A percentile compares a stretch with the other conserved stretches of the same genome.
These are phyloP conservation scores for Stachybotrys chartarum DNA, from an alignment of 2,329 filamentous ascomycete genomes.

Conservation along the genomic window DNA sequence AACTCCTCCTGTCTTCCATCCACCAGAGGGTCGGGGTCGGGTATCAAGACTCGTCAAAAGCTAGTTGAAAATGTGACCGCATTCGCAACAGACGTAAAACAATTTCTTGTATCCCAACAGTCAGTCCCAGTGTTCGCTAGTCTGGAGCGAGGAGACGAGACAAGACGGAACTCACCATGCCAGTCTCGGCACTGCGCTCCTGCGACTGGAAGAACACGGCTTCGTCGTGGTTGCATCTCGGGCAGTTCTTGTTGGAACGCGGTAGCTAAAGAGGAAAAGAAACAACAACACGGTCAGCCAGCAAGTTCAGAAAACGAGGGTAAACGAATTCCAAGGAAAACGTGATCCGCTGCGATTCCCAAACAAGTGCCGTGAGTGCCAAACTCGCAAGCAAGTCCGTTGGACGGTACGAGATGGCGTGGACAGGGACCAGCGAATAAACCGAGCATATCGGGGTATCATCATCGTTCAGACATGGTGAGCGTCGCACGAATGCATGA, in stretches of 20 bases:
- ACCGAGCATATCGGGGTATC: neutral
- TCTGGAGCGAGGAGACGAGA: neutral
- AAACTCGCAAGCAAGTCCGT: neutral
- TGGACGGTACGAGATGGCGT: no score
- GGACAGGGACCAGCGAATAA: neutral
- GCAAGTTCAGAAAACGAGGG: slow-evolving; percentile 18
- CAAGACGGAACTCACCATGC: slow-evolving; percentile 67
- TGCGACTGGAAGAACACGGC: slow-evolving; percentile 99
- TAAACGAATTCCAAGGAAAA: slow-evolving; percentile 19
- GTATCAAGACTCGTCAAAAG: neutral
- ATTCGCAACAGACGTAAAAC: slow-evolving; percentile 90
- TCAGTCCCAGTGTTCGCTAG: neutral
- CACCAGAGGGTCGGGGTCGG: neutral
- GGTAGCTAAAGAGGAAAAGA: slow-evolving; percentile 63
- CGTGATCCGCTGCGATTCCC: slow-evolving; percentile 8
- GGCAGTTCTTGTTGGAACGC: slow-evolving; percentile 78
- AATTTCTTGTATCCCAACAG: slow-evolving; percentile 55
- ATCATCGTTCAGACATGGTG: neutral
- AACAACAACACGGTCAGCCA: slow-evolving; percentile 36
- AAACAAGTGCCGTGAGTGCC: neutral
- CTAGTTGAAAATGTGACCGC: slow-evolving; percentile 75
- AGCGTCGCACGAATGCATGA: neutral
- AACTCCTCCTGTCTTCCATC: neutral
- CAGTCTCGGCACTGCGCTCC: slow-evolving; percentile 91
- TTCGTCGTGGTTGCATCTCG: slow-evolving; percentile 76